Conservation (phyloP, 371 early-diverging fungal genomes). For the Apophysomyces elegans region DNA sequence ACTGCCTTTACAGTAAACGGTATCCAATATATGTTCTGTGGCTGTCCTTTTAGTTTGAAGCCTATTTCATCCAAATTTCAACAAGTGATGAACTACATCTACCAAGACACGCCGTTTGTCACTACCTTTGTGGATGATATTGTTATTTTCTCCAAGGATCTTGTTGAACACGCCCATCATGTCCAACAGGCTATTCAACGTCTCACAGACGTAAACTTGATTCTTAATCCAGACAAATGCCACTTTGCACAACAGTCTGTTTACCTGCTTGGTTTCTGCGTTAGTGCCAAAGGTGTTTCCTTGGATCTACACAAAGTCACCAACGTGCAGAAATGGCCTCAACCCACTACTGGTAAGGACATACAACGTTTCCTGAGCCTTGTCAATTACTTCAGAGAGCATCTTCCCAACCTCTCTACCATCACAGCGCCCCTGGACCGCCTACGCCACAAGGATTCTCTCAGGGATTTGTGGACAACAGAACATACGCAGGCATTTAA, state of each 20-base stretch:
- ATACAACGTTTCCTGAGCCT: too few species aligned
- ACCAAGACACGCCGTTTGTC: background rate
- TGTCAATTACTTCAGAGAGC: too few species aligned
- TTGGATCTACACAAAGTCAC: background rate
- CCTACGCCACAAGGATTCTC: too few species aligned
- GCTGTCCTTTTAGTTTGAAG: slow-evolving; percentile 11
- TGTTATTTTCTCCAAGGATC: background rate
- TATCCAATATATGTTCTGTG: slow-evolving; percentile 5
- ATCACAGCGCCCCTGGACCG: too few species aligned
- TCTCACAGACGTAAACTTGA: slow-evolving; percentile 11
- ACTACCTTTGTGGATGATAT: background rate
- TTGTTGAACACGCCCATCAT: slow-evolving; percentile 9
- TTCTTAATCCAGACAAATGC: slow-evolving; percentile 24
- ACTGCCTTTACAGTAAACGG: background rate
- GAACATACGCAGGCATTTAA: too few species aligned
- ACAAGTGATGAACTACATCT: background rate
- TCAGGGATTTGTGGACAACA: too few species aligned
- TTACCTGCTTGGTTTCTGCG: slow-evolving; percentile 11
- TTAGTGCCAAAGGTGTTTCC: slow-evolving; percentile 14
- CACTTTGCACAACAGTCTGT: slow-evolving; percentile 4
- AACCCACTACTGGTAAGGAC: too few species aligned
- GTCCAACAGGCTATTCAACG: slow-evolving; percentile 2
- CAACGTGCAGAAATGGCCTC: background rate
- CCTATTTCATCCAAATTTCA: slow-evolving; percentile 8
- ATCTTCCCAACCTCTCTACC: too few species aligned